These are phyloP conservation scores for Prunus mongolica DNA, from an alignment of 306 rosid species.

Conservation along the genomic window DNA sequence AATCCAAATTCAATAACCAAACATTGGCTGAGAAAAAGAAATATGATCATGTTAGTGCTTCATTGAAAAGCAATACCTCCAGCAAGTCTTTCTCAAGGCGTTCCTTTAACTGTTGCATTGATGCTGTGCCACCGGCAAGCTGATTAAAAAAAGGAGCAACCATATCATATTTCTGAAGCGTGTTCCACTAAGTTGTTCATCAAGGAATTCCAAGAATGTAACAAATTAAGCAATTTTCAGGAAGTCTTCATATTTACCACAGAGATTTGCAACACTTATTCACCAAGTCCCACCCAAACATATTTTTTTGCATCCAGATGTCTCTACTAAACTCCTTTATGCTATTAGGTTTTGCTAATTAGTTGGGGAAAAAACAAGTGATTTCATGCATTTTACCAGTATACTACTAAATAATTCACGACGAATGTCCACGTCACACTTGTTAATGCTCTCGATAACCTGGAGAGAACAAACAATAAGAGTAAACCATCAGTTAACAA, in stretches of 20 bases:
- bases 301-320: background rate
- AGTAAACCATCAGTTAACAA: conserved; percentile 18
- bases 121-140: conserved; percentile 99
- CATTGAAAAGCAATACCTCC: conserved; percentile 50
- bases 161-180: conserved; percentile 14
- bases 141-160: conserved; percentile 31
- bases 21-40: background rate
- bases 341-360: background rate
- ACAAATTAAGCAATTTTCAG: background rate
- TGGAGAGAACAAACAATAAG: conserved; percentile 31
- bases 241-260: background rate
- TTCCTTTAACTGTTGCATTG: conserved; percentile 97
- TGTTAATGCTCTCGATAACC: conserved; percentile 95
- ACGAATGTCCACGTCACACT: conserved; percentile 96
- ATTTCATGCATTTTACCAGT: conserved; percentile 55
- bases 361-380: background rate
- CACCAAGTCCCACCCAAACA: background rate
- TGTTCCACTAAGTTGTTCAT: background rate
- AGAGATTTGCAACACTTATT: background rate
- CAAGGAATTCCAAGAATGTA: background rate
- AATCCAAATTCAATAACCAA: background rate
- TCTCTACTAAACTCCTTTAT: background rate
- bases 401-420: conserved; percentile 94
- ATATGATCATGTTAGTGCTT: background rate
- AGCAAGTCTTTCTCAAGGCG: conserved; percentile 96